phyloP scores from a whole-genome alignment of 495 filamentous ascomycete genomes.

The Parathielavia appendiculata region DNA sequence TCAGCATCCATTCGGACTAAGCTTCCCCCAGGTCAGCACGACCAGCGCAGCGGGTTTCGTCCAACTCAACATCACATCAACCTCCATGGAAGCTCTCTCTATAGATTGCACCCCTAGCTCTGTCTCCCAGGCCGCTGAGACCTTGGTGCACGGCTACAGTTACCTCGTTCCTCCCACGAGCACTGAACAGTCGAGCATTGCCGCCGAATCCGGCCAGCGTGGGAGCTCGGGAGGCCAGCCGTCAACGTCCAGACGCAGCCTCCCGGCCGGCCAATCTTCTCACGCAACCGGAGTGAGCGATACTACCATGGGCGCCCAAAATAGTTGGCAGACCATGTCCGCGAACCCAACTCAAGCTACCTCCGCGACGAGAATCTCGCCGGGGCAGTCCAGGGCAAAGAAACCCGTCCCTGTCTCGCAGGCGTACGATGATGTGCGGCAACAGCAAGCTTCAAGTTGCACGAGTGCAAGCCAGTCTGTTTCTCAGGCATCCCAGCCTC shows the following conservation, averaged over 20 bases:
- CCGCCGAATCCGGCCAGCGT: not conserved
- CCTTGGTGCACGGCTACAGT: slow-evolving; percentile 12
- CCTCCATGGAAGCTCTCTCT: slow-evolving; percentile 10
- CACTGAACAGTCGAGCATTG: not conserved
- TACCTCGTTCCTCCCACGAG: slow-evolving; percentile 11
- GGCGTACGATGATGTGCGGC: slow-evolving; percentile 24
- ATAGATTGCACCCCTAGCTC: slow-evolving; percentile 15
- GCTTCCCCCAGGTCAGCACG: slow-evolving; percentile 14
- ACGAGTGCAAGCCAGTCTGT: slow-evolving; percentile 12
- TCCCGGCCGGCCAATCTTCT: slow-evolving; percentile 6
- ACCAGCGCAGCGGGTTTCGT: slow-evolving; percentile 1
- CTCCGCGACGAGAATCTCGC: slow-evolving; percentile 16
- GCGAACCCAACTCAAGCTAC: slow-evolving; percentile 3
- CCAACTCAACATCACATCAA: slow-evolving; percentile 9
- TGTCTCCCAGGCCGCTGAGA: slow-evolving; percentile 8
- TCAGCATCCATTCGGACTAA: slow-evolving; percentile 20
- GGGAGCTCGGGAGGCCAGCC: not conserved
- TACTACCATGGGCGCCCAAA: slow-evolving; percentile 1
- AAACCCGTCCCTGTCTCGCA: slow-evolving; percentile 13
- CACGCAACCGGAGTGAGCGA: not conserved
- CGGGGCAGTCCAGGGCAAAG: slow-evolving; percentile 20
- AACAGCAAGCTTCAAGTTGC: slow-evolving; percentile 22
- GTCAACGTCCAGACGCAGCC: slow-evolving; percentile 5
- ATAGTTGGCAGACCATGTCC: slow-evolving; percentile 20
- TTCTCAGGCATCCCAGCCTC: slow-evolving; percentile 11